These are phyloP conservation scores for Backusella psychrophila DNA, from an alignment of 192 early-diverging fungal genomes.

Conservation along the genomic window DNA sequence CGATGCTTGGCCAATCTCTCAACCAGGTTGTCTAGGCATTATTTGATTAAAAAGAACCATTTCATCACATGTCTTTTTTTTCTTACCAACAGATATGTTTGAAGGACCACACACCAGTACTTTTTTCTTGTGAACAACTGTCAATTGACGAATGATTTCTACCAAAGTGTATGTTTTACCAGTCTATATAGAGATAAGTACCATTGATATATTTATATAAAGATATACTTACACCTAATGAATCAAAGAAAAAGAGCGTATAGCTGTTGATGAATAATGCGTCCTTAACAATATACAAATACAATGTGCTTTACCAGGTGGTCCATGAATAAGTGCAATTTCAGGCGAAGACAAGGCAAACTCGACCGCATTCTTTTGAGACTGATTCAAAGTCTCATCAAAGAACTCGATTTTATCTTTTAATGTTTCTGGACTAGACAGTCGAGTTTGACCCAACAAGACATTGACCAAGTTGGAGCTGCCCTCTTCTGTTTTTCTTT, in stretches of 20 bases:
- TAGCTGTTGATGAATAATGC: background rate
- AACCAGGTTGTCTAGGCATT: conserved; percentile 72
- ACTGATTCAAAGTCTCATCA: conserved; percentile 63
- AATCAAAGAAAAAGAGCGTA: background rate
- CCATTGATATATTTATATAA: background rate
- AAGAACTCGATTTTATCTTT: conserved; percentile 42
- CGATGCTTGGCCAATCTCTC: conserved; percentile 66
- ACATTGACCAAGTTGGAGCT: conserved; percentile 38
- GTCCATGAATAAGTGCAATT: conserved; percentile 79
- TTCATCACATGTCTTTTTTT: background rate
- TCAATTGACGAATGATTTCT: conserved; percentile 80
- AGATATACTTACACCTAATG: conserved; percentile 16
- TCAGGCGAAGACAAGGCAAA: conserved; percentile 58
- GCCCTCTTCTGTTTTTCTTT: conserved; percentile 32
- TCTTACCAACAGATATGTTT: conserved; percentile 80
- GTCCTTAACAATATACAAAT: background rate
- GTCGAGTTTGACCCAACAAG: conserved; percentile 42
- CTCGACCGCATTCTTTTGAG: conserved; percentile 66
- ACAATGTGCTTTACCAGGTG: conserved; percentile 20
- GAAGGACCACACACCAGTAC: conserved; percentile 89
- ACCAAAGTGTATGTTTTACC: conserved; percentile 90
- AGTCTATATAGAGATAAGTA: conserved; percentile 37
- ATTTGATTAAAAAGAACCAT: background rate
- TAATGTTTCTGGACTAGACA: conserved; percentile 24
- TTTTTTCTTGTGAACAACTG: conserved; percentile 45